Base-by-base conservation (phyloP, 129 eudicot species). In the Glebionis coronaria region DNA sequence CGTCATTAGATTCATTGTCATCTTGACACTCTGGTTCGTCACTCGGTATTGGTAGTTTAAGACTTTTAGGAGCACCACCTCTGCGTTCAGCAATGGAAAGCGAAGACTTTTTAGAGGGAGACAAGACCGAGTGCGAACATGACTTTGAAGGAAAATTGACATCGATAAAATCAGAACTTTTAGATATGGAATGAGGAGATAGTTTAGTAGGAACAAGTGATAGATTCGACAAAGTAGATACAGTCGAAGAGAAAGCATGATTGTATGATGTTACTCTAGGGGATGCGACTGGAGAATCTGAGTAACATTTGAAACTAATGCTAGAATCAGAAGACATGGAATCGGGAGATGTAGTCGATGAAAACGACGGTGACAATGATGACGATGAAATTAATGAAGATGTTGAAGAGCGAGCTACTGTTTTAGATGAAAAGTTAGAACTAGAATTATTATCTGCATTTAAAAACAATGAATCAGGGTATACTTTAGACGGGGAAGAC, bases 51-150 rank as follows among this genome's bases (percentile, higher is more conserved):
- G 85, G 90, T 75, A 89, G 82, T 72, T 79, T 86, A 27, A 85
- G 82, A 68, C 67, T 68, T 70, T 79, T 76, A 52, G 82, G 73
- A 40, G 76, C 62, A 77, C 88, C 77, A 69, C 96, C 96, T 79
- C 96, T 80, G 12, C 96, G 96, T 79, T 88, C 89, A 19, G 96
- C 96, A 65, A 88, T 76, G 61, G 96, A 88, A 71, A 83, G 83
- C 18, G 80, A 84, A 68, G 78, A 76, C 61, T 69, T 76, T 70
- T 71, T 85, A 49, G 92, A 80, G 20, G 89, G 81, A 14, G 81
- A 67, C 35, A 70, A 62, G 47, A 65, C 71, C 2, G 83, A 59
- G 19, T 57, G 73, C 9, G 72, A 68, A 46, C 83, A 72, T 16
- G 80, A 56, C 16, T 69, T 69, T 55, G 87, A 76, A 16, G 75